A percentile compares a stretch with the other conserved stretches of the same genome.
These are phyloP conservation scores for Phytophthora capsici DNA, from an alignment of 352 stramenopile species.

Conservation along the genomic window DNA sequence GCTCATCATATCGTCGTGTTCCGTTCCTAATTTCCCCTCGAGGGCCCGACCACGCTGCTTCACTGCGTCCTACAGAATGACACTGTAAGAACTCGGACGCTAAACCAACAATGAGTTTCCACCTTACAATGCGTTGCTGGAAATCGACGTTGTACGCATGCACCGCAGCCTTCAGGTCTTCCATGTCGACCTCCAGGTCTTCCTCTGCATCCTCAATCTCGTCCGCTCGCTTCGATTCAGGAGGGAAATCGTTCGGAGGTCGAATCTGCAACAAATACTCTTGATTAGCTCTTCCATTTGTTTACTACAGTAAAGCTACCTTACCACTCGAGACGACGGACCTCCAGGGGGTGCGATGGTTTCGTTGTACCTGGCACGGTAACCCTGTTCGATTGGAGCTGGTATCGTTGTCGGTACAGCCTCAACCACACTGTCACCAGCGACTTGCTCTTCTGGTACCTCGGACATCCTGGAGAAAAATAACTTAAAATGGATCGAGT, in stretches of 20 bases:
- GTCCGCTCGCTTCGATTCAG: constrained; percentile 79
- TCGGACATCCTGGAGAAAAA: constrained; percentile 8
- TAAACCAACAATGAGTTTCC: too few species aligned
- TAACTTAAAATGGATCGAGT: constrained; percentile 6
- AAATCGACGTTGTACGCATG: constrained; percentile 88
- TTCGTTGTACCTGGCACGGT: constrained; percentile 60
- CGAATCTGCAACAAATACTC: constrained; percentile 44
- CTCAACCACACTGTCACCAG: background rate
- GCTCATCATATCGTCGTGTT: constrained; percentile 70
- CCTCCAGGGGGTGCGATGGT: constrained; percentile 55
- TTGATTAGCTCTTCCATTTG: background rate
- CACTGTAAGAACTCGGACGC: too few species aligned
- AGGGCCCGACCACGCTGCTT: constrained; percentile 61
- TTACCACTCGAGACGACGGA: constrained; percentile 49
- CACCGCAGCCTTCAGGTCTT: constrained; percentile 79
- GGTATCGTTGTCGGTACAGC: background rate
- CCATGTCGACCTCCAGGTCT: constrained; percentile 81
- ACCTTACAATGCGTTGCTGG: constrained; percentile 72
- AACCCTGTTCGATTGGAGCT: constrained; percentile 38
- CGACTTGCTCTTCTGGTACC: constrained; percentile 6
- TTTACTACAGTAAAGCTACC: too few species aligned
- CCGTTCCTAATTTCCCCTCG: constrained; percentile 52
- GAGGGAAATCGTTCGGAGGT: constrained; percentile 62
- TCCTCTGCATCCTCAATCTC: constrained; percentile 77
- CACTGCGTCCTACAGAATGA: constrained; percentile 69